Evolutionary conservation across 2,329 filamentous ascomycete species (phyloP), one percentile per base, ranked within the genome.

Genomic region (Pseudogymnoascus sp.): DNA sequence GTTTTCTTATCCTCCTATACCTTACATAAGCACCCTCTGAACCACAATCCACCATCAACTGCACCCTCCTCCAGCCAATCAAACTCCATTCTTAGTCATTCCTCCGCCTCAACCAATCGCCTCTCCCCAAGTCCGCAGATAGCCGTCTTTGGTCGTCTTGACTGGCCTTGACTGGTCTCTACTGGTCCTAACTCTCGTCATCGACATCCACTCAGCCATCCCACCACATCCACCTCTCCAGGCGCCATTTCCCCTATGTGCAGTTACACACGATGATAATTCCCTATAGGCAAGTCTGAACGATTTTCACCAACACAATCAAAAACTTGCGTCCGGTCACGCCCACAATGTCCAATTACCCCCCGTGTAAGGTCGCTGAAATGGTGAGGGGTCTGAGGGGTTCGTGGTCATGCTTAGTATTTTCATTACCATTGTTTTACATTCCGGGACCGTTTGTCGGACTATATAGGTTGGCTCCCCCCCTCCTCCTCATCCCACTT

Each of bases 211-310:
- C 45, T 48, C 48, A 45, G 3, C 31, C 54, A 41, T 63, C 62
- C 62, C 63, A 60, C 60, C 64, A 37, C 51, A 34, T 36, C 43
- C 43, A 61, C 43, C 57, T n/a, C n/a, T 13, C 51, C 57, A 51
- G 23, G 23, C 21, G 45, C 39, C 25, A 31, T 45, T 54, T 66
- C 67, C 66, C 66, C 67, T 67, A 69, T 63, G 66, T 61, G 65
- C 67, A 69, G 67, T 62, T 63, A 51, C 62, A 67, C 62, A 69
- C 66, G 67, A 68, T 64, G 37, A 10, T 31, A 61, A 61, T 66
- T 62, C 66, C 65, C 68, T 70, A 70, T 68, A 63, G 68, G 69
- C 68, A 70, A 66, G 68, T 67, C 65, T 65, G 64, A 62, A 67
- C 67, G 66, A 45, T 61, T 62, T 61, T 62, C 61, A 62, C 39